Conservation (phyloP, 192 early-diverging fungal genomes). For the Linnemannia exigua region DNA sequence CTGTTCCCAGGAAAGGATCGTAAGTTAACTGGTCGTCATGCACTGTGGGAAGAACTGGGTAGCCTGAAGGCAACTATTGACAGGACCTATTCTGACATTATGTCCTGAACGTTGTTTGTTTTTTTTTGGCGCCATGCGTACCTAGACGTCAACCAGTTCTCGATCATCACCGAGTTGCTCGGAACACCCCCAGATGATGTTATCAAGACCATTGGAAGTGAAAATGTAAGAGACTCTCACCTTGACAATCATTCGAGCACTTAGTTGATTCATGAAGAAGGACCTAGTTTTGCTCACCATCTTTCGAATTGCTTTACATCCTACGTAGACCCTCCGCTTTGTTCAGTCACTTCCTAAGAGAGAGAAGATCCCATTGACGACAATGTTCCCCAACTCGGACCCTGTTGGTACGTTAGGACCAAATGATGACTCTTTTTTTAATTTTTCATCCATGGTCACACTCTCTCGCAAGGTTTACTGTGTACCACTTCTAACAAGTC, state of each 20-base stretch:
- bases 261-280: not conserved
- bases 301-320: not conserved
- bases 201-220: slow-evolving; percentile 92
- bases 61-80: not conserved
- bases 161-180: slow-evolving; percentile 92
- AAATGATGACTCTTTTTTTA: not conserved
- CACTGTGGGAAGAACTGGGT: not conserved
- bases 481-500: not conserved
- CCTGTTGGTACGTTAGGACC: slow-evolving; percentile 63
- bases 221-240: slow-evolving; percentile 72
- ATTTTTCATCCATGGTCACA: not conserved
- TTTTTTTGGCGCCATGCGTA: not conserved
- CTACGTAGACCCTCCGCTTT: slow-evolving; percentile 83
- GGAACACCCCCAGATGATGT: slow-evolving; percentile 95
- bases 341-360: slow-evolving; percentile 90
- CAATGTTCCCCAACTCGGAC: slow-evolving; percentile 87
- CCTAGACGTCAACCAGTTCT: slow-evolving; percentile 94
- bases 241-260: not conserved
- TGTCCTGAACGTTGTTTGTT: not conserved
- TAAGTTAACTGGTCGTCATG: slow-evolving; percentile 53
- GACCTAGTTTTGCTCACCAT: not conserved
- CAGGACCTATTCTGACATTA: not conserved
- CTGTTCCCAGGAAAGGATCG: slow-evolving; percentile 96
- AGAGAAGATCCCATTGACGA: slow-evolving; percentile 83
- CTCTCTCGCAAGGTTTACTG: not conserved